Conservation (phyloP, 2,329 filamentous ascomycete species). For the Cephalotrichum gorgonifer region DNA sequence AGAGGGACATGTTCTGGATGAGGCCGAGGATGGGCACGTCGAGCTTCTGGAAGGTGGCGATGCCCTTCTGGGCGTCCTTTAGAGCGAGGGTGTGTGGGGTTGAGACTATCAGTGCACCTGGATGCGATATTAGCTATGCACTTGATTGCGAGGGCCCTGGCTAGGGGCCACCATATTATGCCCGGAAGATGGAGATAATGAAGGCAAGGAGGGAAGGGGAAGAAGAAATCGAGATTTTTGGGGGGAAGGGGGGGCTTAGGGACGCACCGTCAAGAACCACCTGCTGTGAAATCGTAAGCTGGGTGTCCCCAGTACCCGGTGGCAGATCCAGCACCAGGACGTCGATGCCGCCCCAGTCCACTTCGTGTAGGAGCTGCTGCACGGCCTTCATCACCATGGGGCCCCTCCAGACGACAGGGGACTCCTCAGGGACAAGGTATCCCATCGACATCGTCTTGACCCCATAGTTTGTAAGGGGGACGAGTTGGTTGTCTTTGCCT, state of each 20-base stretch:
- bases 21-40: constrained; percentile 73
- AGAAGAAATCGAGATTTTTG: no score
- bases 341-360: constrained; percentile 86
- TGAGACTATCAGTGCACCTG: constrained; percentile 74
- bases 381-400: constrained; percentile 97
- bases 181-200: not conserved
- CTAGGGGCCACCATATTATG: no score
- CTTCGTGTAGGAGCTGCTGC: constrained; percentile 89
- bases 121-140: not conserved
- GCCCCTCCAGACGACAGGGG: constrained; percentile 88
- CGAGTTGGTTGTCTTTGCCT: constrained; percentile 58
- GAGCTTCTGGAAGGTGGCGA: constrained; percentile 86
- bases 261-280: constrained; percentile 68
- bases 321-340: constrained; percentile 84
- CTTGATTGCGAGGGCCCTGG: no score
- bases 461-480: constrained; percentile 89
- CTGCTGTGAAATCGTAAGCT: constrained; percentile 94
- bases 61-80: constrained; percentile 82
- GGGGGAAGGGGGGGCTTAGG: no score
- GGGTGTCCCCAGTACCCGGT: constrained; percentile 89
- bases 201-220: not conserved
- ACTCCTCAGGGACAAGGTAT: constrained; percentile 70
- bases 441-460: constrained; percentile 99
- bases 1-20: constrained; percentile 86
- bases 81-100: constrained; percentile 91